These are phyloP conservation scores for Saturnispora gosingensis DNA, from an alignment of 805 yeast genomes.

Conservation along the genomic window DNA sequence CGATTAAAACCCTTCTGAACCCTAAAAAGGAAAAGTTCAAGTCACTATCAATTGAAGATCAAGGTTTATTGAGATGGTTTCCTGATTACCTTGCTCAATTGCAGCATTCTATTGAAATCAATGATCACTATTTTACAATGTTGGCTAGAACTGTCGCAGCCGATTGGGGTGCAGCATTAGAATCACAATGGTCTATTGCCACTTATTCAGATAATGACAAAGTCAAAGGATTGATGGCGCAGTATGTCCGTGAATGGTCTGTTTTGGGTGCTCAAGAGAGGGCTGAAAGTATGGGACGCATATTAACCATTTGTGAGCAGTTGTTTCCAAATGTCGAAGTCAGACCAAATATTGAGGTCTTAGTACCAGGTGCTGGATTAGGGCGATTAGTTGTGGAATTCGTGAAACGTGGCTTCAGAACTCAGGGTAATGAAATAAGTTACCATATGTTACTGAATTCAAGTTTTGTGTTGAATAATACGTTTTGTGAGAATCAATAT, in stretches of 20 bases:
- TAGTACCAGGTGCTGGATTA: conserved; percentile 59
- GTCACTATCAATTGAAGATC: conserved; percentile 33
- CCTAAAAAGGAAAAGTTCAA: conserved; percentile 29
- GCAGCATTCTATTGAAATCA: conserved; percentile 34
- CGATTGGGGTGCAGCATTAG: conserved; percentile 40
- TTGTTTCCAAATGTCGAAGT: conserved; percentile 30
- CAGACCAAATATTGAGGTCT: conserved; percentile 34
- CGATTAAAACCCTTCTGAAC: conserved; percentile 23
- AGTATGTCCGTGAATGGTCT: conserved; percentile 56
- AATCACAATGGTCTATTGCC: conserved; percentile 35
- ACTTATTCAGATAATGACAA: conserved; percentile 41
- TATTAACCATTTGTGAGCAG: conserved; percentile 29
- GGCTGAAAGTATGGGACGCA: conserved; percentile 28
- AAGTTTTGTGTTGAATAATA: conserved; percentile 42
- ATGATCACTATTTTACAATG: conserved; percentile 34
- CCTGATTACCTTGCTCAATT: conserved; percentile 32
- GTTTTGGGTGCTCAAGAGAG: conserved; percentile 42
- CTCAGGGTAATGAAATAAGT: conserved; percentile 62
- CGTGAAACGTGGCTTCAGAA: conserved; percentile 44
- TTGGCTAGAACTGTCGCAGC: conserved; percentile 36
- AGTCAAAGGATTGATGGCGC: conserved; percentile 46
- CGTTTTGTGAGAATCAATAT: conserved; percentile 31
- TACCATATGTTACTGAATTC: conserved; percentile 56
- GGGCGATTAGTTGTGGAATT: conserved; percentile 52
- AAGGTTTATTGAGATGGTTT: conserved; percentile 42